Evolutionary conservation across 2,329 filamentous ascomycete genomes (phyloP).

Genomic region (Trichophyton simii): DNA sequence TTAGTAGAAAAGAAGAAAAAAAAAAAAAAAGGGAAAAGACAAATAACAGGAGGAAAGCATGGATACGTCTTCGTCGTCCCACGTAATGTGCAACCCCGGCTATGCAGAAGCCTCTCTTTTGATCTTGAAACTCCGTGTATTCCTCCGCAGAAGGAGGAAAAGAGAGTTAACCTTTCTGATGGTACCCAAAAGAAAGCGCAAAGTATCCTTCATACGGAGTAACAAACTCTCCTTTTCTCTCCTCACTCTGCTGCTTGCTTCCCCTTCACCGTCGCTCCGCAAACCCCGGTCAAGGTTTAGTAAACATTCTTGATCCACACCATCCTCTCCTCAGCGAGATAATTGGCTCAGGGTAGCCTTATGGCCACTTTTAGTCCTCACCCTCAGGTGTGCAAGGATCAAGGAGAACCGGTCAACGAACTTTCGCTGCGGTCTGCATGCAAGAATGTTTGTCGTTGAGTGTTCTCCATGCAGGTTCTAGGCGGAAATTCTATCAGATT

Average conservation of each 20-base stretch:
- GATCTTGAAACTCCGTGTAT: conserved; percentile 2
- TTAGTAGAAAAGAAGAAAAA: neutral
- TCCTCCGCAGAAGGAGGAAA: neutral
- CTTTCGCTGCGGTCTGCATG: conserved; percentile 1
- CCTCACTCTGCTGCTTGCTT: neutral
- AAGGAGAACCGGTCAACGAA: conserved; percentile 1
- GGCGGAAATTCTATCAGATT: neutral
- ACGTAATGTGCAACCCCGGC: conserved; percentile 4
- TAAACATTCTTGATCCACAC: conserved; percentile 1
- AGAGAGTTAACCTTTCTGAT: conserved; percentile 1
- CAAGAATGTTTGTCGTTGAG: neutral
- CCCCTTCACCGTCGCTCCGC: neutral
- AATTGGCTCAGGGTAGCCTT: neutral
- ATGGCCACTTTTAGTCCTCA: neutral
- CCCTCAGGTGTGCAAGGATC: conserved; percentile 2
- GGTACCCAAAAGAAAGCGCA: neutral
- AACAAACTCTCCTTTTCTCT: neutral
- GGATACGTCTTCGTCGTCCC: conserved; percentile 1
- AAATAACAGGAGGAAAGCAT: neutral
- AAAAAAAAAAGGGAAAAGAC: neutral
- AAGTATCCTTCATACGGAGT: neutral
- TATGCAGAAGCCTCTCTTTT: neutral
- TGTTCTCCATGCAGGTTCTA: neutral
- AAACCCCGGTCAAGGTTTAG: neutral
- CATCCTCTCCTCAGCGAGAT: neutral